phyloP scores from a whole-genome alignment of 345 rosid species.

The Moricandia moricandioides region DNA sequence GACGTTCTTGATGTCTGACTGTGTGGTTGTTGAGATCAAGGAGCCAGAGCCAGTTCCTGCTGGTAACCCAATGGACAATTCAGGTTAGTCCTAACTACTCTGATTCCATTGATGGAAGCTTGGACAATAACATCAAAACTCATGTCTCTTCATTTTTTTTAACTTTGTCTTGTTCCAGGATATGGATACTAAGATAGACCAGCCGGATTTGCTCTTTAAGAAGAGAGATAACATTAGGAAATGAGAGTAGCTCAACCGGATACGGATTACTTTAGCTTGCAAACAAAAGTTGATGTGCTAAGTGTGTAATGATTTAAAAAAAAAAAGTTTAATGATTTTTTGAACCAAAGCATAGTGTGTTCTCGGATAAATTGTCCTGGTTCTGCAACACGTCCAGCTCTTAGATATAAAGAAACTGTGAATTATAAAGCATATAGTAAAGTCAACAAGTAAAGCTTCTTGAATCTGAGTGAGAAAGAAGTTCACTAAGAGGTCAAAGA shows the following conservation, averaged over 20 bases:
- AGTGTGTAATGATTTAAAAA: conserved; percentile 6
- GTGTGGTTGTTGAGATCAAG: conserved; percentile 95
- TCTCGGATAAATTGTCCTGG: not conserved
- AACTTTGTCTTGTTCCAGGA: conserved; percentile 13
- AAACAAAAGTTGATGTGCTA: not conserved
- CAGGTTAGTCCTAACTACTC: conserved; percentile 46
- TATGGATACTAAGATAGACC: conserved; percentile 29
- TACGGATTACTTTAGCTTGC: conserved; percentile 19
- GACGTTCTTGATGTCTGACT: conserved; percentile 95
- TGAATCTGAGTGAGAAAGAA: conserved; percentile 11
- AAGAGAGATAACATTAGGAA: conserved; percentile 7
- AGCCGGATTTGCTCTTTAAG: not conserved
- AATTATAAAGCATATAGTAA: too few relatives aligned
- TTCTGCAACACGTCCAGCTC: too few relatives aligned
- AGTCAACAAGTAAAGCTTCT: conserved; percentile 1
- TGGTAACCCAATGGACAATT: conserved; percentile 90
- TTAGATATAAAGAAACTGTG: too few relatives aligned
- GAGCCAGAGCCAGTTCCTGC: conserved; percentile 70
- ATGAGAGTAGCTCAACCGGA: conserved; percentile 26
- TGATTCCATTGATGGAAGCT: not conserved
- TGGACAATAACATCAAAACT: not conserved
- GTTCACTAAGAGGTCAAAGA: conserved; percentile 16
- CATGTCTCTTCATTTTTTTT: conserved; percentile 6
- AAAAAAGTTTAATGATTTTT: not conserved
- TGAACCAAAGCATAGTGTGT: not conserved